Conservation (phyloP, 139 green algal genomes). For the Trebouxia sp. region DNA sequence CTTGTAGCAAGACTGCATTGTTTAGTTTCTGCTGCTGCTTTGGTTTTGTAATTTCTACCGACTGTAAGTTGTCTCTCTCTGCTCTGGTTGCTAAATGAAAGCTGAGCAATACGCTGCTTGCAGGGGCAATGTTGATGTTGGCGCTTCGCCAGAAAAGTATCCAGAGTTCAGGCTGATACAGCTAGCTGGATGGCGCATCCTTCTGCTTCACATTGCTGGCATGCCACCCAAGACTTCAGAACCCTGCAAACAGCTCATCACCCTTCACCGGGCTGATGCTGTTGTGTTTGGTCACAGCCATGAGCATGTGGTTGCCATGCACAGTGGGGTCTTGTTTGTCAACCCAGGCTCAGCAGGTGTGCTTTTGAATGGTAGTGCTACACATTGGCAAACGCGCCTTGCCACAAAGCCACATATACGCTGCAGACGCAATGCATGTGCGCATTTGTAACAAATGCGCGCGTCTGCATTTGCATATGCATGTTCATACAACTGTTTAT, state of each 20-base stretch:
- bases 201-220: conserved; percentile 42
- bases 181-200: conserved; percentile 36
- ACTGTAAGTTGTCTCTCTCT: no score
- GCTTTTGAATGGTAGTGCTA: not conserved
- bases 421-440: not conserved
- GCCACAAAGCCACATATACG: not conserved
- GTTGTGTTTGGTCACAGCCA: conserved; percentile 53
- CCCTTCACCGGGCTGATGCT: conserved; percentile 32
- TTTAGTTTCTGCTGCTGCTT: no score
- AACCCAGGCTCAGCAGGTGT: conserved; percentile 49
- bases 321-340: conserved; percentile 22
- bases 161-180: conserved; percentile 32
- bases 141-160: not conserved
- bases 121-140: conserved; percentile 46
- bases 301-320: conserved; percentile 5
- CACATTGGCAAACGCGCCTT: not conserved
- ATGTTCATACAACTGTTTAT: not conserved
- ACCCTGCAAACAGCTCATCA: conserved; percentile 29
- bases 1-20: no score
- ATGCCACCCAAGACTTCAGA: conserved; percentile 31
- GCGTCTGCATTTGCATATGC: no score
- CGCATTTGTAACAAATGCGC: not conserved
- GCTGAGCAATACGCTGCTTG: not conserved
- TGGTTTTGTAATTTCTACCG: no score
- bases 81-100: not conserved